These are phyloP conservation scores for Carallia brachiata DNA, from an alignment of 345 rosid species.

Conservation along the genomic window DNA sequence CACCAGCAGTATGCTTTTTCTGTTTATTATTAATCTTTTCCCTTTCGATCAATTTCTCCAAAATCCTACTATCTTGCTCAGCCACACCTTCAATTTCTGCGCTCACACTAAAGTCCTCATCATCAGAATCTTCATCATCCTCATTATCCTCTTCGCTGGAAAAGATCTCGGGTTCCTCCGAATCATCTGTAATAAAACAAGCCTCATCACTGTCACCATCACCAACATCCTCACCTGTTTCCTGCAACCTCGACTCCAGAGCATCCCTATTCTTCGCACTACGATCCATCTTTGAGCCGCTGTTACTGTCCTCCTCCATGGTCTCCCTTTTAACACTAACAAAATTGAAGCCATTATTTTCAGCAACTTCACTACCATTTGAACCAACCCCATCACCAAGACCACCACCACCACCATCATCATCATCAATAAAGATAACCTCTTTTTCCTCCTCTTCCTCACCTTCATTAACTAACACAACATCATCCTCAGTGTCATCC, in stretches of 20 bases:
- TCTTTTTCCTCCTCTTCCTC: not conserved
- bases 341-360: not conserved
- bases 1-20: not conserved
- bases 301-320: not conserved
- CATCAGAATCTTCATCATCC: slow-evolving; percentile 18
- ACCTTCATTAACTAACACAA: not conserved
- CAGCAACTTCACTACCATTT: not conserved
- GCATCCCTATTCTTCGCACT: not conserved
- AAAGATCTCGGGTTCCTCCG: not conserved
- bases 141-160: slow-evolving; percentile 9
- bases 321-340: not conserved
- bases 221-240: not conserved
- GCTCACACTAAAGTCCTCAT: slow-evolving; percentile 10
- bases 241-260: not conserved
- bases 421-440: not conserved
- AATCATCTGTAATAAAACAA: not conserved
- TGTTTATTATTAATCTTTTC: not conserved
- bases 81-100: not conserved
- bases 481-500: not conserved
- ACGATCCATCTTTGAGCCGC: not conserved
- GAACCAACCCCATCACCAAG: not conserved
- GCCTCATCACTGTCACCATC: not conserved
- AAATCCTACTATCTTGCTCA: not conserved
- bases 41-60: slow-evolving; percentile 3
- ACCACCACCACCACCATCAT: not conserved